Conservation (phyloP, 345 rosid species). For the Citrus inodora region DNA sequence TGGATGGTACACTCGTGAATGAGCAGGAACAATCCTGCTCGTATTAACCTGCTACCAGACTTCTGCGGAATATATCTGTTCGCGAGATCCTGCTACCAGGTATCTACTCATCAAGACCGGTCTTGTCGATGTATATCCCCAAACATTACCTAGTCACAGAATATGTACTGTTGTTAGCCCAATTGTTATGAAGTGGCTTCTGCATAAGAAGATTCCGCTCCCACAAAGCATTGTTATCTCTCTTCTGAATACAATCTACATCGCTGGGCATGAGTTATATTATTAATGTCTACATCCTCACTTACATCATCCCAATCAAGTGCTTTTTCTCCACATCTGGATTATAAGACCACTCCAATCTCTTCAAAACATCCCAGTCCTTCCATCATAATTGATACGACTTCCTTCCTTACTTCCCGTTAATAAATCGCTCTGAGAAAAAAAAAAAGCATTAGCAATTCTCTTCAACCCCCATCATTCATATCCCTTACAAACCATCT, state of each 20-base stretch:
- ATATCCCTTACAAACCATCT: constrained; percentile 43
- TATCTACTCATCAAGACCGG: no score
- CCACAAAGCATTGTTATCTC: constrained; percentile 55
- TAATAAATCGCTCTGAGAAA: constrained; percentile 71
- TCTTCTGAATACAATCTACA: constrained; percentile 18
- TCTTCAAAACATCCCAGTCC: constrained; percentile 43
- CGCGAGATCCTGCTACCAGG: no score
- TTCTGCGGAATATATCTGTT: no score
- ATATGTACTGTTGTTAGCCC: neutral
- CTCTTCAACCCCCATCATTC: constrained; percentile 50
- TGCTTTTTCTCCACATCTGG: constrained; percentile 25
- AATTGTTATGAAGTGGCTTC: constrained; percentile 19
- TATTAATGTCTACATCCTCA: constrained; percentile 13
- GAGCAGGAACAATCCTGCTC: no score
- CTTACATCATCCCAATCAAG: neutral
- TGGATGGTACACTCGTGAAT: no score
- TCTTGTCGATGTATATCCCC: no score
- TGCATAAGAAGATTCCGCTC: constrained; percentile 46
- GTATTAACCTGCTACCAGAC: no score
- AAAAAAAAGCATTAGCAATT: constrained; percentile 65
- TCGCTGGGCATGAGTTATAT: constrained; percentile 19
- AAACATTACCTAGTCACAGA: neutral
- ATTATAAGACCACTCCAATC: no score
- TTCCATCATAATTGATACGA: constrained; percentile 43
- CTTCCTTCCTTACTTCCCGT: constrained; percentile 87